These are phyloP conservation scores for Phyllosticta citrichinensis DNA, from an alignment of 2,329 filamentous ascomycete species.

Conservation along the genomic window DNA sequence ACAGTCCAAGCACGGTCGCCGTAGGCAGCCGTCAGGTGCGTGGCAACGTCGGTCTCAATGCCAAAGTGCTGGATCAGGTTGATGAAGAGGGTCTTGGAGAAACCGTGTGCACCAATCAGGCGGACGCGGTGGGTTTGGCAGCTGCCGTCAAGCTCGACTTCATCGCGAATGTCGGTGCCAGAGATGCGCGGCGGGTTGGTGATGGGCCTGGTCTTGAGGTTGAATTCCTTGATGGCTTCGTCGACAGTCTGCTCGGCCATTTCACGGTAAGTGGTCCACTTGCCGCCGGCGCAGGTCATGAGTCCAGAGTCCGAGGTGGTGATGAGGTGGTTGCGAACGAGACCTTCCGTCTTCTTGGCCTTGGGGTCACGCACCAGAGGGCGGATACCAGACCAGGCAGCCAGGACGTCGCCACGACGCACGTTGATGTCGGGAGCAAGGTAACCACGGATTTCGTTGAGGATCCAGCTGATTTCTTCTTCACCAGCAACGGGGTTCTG, in stretches of 20 bases:
- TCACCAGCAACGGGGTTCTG: slow-evolving; percentile 68
- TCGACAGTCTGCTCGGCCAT: slow-evolving; percentile 89
- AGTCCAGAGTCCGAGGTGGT: slow-evolving; percentile 70
- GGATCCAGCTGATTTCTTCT: slow-evolving; percentile 79
- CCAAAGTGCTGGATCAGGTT: slow-evolving; percentile 90
- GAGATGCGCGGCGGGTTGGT: slow-evolving; percentile 55
- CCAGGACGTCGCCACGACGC: slow-evolving; percentile 75
- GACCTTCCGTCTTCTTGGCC: slow-evolving; percentile 73
- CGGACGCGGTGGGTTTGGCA: slow-evolving; percentile 80
- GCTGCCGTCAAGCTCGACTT: slow-evolving; percentile 59
- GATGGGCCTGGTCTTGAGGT: slow-evolving; percentile 48
- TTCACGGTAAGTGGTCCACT: slow-evolving; percentile 89
- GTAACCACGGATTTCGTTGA: slow-evolving; percentile 73
- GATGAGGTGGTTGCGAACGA: slow-evolving; percentile 79
- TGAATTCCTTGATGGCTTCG: slow-evolving; percentile 61
- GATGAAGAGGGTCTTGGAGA: slow-evolving; percentile 86
- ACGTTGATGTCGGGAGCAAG: slow-evolving; percentile 77
- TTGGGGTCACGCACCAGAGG: slow-evolving; percentile 80
- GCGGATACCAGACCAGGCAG: slow-evolving; percentile 81
- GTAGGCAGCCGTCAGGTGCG: slow-evolving; percentile 78
- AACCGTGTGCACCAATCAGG: slow-evolving; percentile 75
- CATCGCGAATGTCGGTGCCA: slow-evolving; percentile 59
- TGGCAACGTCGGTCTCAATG: slow-evolving; percentile 82
- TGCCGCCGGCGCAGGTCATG: slow-evolving; percentile 76
- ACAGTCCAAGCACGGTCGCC: slow-evolving; percentile 91